Conservation (phyloP, 768 basidiomycete species). For the Trametes cubensis region DNA sequence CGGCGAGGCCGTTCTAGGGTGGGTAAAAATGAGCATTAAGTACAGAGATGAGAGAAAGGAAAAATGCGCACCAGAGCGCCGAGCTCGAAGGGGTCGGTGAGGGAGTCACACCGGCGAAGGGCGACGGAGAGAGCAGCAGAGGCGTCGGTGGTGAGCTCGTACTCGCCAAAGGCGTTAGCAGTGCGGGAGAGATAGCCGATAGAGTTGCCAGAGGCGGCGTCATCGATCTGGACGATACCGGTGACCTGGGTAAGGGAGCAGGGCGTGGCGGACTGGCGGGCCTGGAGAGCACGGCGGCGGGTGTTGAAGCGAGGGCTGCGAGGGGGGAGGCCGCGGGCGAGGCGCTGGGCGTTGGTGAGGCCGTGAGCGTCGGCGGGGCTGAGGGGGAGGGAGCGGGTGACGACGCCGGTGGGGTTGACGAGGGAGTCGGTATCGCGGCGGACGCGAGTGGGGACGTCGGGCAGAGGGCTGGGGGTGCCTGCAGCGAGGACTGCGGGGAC, state of each 20-base stretch:
- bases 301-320: slow-evolving; percentile 25
- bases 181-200: slow-evolving; percentile 15
- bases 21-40: not conserved
- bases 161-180: slow-evolving; percentile 29
- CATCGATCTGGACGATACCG: slow-evolving; percentile 17
- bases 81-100: slow-evolving; percentile 20
- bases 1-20: slow-evolving; percentile 17
- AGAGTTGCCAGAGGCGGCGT: not conserved
- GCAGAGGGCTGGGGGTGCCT: not conserved
- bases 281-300: slow-evolving; percentile 6
- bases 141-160: slow-evolving; percentile 22
- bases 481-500: not conserved
- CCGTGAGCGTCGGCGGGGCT: slow-evolving; percentile 15
- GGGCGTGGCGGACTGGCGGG: slow-evolving; percentile 12
- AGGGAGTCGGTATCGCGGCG: not conserved
- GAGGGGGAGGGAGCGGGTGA: not conserved
- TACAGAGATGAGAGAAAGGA: not conserved
- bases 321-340: slow-evolving; percentile 26
- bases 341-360: slow-evolving; percentile 27
- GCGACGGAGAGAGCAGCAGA: slow-evolving; percentile 22
- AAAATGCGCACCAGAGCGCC: slow-evolving; percentile 20
- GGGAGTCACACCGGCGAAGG: slow-evolving; percentile 6
- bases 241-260: slow-evolving; percentile 7
- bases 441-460: not conserved
- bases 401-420: not conserved